phyloP scores from a whole-genome alignment of 768 basidiomycete genomes.

The Leccinum barrowsii region DNA sequence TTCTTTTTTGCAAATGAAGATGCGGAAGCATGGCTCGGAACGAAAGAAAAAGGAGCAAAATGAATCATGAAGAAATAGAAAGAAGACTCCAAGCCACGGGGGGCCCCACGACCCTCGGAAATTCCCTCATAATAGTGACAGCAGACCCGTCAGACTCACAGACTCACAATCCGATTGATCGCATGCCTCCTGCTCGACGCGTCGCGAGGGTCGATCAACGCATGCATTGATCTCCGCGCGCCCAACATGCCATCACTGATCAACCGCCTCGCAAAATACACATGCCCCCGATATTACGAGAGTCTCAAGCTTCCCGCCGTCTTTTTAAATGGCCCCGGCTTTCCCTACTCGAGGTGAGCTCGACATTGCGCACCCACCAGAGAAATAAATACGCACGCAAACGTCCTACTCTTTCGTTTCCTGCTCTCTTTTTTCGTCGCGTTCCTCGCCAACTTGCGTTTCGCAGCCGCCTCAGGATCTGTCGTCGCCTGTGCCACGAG shows the following conservation, averaged over 20 bases:
- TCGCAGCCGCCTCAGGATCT: slow-evolving; percentile 75
- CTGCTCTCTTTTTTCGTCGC: slow-evolving; percentile 78
- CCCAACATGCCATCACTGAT: not conserved
- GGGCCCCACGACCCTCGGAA: not conserved
- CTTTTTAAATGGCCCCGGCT: slow-evolving; percentile 48
- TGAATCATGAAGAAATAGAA: not conserved
- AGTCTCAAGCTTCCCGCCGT: slow-evolving; percentile 31
- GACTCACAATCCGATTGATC: not conserved
- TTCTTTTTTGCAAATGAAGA: too few relatives aligned
- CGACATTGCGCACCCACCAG: not conserved
- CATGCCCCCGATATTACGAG: not conserved
- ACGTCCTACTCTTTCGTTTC: slow-evolving; percentile 66
- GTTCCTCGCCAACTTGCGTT: slow-evolving; percentile 69
- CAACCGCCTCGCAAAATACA: not conserved
- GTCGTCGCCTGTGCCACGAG: slow-evolving; percentile 52
- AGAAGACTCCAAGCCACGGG: not conserved
- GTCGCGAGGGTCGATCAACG: not conserved
- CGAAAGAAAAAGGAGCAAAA: too few relatives aligned
- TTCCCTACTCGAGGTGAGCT: slow-evolving; percentile 34
- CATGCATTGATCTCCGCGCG: not conserved
- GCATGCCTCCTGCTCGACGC: not conserved
- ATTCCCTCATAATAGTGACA: not conserved
- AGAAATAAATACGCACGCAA: slow-evolving; percentile 49
- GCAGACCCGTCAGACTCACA: not conserved
- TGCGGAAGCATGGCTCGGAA: too few relatives aligned